Evolutionary conservation across 2,329 filamentous ascomycete species (phyloP).

Genomic region (Microdochium trichocladiopsis): DNA sequence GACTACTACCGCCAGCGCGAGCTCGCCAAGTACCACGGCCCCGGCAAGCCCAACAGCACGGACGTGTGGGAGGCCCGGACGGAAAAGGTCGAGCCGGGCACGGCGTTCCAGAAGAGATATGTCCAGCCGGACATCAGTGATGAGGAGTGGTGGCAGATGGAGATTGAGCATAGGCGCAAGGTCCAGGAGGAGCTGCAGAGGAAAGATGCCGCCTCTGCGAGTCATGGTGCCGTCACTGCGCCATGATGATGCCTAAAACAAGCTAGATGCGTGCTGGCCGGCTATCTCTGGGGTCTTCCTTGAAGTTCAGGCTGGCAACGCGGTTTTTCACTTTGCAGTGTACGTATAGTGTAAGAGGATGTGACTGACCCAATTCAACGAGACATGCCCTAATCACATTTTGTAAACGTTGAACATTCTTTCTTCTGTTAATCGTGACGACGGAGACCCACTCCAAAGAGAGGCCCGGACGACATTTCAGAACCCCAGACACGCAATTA

Average conservation of each 20-base stretch:
- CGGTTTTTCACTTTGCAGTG: no score
- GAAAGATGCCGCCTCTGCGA: constrained; percentile 4
- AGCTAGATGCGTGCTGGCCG: no score
- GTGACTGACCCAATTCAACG: no score
- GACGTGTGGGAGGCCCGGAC: constrained; percentile 79
- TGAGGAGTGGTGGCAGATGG: constrained; percentile 30
- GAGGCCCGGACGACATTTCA: no score
- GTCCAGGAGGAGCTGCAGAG: constrained; percentile 11
- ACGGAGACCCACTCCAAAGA: no score
- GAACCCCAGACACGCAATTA: no score
- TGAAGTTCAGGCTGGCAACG: no score
- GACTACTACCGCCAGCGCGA: constrained; percentile 63
- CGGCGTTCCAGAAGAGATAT: constrained; percentile 35
- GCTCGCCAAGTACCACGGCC: constrained; percentile 55
- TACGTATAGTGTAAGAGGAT: no score
- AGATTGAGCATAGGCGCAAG: constrained; percentile 19
- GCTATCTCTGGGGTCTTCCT: no score
- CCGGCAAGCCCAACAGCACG: constrained; percentile 66
- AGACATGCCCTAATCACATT: no score
- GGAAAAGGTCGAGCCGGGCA: constrained; percentile 44
- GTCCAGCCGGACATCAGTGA: constrained; percentile 30
- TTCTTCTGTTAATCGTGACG: no score
- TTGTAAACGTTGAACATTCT: no score
- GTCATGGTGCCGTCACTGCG: not conserved
- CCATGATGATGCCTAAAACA: not conserved